Conservation (phyloP, 805 yeast genomes). For the Candida easanensis region DNA sequence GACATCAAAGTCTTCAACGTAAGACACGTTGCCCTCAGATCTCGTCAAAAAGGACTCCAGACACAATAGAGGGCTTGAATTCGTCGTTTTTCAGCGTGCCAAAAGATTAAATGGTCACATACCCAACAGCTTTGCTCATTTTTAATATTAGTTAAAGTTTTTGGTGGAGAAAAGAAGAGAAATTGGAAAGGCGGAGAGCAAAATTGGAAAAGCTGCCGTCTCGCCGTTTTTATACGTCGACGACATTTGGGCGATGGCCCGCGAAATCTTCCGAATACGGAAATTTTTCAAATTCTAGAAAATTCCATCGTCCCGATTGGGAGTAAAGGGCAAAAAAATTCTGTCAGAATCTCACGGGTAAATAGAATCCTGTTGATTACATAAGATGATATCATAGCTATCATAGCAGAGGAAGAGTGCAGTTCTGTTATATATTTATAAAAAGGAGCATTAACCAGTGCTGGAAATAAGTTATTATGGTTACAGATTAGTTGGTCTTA, state of each 20-base stretch:
- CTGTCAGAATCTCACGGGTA: neutral
- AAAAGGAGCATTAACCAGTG: no score
- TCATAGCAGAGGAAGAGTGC: no score
- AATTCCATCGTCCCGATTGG: constrained; percentile 12
- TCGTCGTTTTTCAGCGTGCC: no score
- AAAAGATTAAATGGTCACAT: constrained; percentile 36
- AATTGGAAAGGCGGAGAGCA: neutral
- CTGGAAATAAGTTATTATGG: neutral
- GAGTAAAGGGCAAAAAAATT: neutral
- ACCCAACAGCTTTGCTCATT: constrained; percentile 49
- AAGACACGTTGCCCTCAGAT: neutral
- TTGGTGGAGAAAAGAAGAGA: neutral
- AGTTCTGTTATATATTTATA: no score
- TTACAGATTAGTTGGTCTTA: constrained; percentile 6
- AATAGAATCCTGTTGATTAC: neutral
- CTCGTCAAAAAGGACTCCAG: neutral
- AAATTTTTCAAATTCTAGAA: constrained; percentile 18
- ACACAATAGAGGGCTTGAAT: neutral
- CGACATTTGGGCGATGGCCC: constrained; percentile 2
- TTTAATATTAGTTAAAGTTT: constrained; percentile 12
- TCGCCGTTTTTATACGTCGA: constrained; percentile 12
- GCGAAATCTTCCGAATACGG: constrained; percentile 12
- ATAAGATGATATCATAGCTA: neutral
- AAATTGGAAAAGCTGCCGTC: constrained; percentile 5
- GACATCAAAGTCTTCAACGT: neutral